A percentile compares a stretch with the other conserved stretches of the same genome.
Conservation (phyloP, 495 filamentous ascomycete genomes). For the Lasiosphaeriaceae sp. region DNA sequence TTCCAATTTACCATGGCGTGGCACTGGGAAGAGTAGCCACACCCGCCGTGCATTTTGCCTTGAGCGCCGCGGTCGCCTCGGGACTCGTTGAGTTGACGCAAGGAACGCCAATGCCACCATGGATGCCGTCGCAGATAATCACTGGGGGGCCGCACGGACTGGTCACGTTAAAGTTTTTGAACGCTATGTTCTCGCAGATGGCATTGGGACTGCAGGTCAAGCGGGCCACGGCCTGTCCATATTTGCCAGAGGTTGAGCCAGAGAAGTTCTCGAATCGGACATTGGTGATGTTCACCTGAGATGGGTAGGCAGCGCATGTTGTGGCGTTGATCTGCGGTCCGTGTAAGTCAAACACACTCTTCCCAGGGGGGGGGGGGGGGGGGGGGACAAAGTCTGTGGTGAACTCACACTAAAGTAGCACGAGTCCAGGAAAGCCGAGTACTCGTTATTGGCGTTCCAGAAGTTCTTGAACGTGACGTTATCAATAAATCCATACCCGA, state of each 20-base stretch:
- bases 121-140: slow-evolving; percentile 50
- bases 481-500: slow-evolving; percentile 55
- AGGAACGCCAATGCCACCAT: slow-evolving; percentile 46
- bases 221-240: slow-evolving; percentile 46
- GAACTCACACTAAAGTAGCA: slow-evolving; percentile 57
- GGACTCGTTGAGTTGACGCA: slow-evolving; percentile 34
- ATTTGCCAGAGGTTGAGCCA: slow-evolving; percentile 49
- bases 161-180: slow-evolving; percentile 48
- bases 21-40: slow-evolving; percentile 18
- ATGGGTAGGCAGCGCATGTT: slow-evolving; percentile 48
- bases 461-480: slow-evolving; percentile 59
- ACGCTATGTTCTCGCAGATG: slow-evolving; percentile 49
- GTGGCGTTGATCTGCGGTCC: slow-evolving; percentile 23
- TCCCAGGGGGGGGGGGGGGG: too few species aligned
- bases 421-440: slow-evolving; percentile 50
- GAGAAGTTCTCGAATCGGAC: slow-evolving; percentile 52
- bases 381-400: neutral
- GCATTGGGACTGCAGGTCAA: slow-evolving; percentile 48
- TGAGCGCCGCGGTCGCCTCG: slow-evolving; percentile 24
- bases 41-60: slow-evolving; percentile 20
- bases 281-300: slow-evolving; percentile 52
- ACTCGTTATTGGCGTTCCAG: slow-evolving; percentile 51
- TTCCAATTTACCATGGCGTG: slow-evolving; percentile 14
- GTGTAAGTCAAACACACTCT: neutral
- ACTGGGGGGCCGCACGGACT: slow-evolving; percentile 44